Evolutionary conservation across 129 eudicot species (phyloP), one percentile per base, ranked within the genome.

Genomic region (Rutidosis leptorrhynchoides): DNA sequence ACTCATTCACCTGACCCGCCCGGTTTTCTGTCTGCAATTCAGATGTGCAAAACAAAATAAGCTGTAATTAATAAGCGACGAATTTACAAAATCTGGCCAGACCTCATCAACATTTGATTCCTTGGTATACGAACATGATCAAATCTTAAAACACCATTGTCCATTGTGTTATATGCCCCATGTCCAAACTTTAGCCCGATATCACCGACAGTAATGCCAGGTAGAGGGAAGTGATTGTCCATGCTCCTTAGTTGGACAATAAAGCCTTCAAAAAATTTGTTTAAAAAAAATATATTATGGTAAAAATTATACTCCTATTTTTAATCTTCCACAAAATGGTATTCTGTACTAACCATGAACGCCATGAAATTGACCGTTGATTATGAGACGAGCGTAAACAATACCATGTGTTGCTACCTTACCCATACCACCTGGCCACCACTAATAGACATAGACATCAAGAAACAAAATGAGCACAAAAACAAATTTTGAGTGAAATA

Each of bases 351-450:
- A 74, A 94, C 99, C 99, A 65, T 94, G 82, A 58, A 94, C 72
- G 27, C 99, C 99, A 75, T 89, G 72, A 37, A 84, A 95, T 79
- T 83, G 77, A 81, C 88, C 95, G 35, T 75, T 81, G 20, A 76
- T 64, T 58, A 89, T 82, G n/a, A 94, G 90, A 21, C 96, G 90
- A 19, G 96, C 96, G 78, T 86, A 94, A 62, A 86, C 88, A 29
- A 89, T 68, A 62, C 82, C 96, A 84, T 94, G 99, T 1, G 99
- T 89, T 24, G 99, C 80, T 33, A 81, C 82, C 83, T 94, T 94
- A 27, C 95, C 99, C 72, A 84, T 65, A 30, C 99, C 99, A 69
- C 97, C 99, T 67, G 99, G 99, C 99, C 99, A 94, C 99, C 99
- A 94, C 99, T 93, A 68, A 52, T 55, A 57, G 4, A 74, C 65